Evolutionary conservation across 192 early-diverging fungal genomes (phyloP).

Genomic region (Coemansia reversa): DNA sequence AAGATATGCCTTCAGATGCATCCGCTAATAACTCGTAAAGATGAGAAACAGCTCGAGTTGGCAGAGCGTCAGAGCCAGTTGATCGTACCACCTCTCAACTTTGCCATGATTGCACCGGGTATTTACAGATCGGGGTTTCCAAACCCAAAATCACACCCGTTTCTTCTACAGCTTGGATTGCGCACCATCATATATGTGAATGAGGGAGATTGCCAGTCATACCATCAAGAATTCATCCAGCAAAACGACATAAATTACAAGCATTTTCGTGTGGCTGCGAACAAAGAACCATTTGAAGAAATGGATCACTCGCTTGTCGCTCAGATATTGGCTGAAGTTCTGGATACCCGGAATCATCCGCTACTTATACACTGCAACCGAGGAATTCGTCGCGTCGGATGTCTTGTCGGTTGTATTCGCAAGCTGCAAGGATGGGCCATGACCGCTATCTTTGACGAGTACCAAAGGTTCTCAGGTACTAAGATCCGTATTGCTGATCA

Average conservation of each 20-base stretch:
- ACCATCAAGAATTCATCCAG: constrained; percentile 69
- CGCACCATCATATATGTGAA: constrained; percentile 85
- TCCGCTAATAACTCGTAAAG: constrained; percentile 12
- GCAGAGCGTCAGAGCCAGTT: constrained; percentile 48
- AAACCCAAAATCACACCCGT: constrained; percentile 86
- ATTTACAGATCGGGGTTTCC: constrained; percentile 95
- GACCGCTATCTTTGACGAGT: constrained; percentile 97
- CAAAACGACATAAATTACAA: constrained; percentile 72
- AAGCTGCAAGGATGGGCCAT: constrained; percentile 95
- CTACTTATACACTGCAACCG: constrained; percentile 92
- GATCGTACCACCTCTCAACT: constrained; percentile 91
- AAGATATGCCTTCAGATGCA: background rate
- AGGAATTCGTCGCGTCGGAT: constrained; percentile 92
- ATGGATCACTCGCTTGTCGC: constrained; percentile 38
- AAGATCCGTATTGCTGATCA: constrained; percentile 90
- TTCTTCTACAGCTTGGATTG: constrained; percentile 80
- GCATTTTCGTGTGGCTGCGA: constrained; percentile 80
- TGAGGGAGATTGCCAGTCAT: constrained; percentile 70
- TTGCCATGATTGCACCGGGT: constrained; percentile 89
- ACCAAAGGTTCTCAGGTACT: constrained; percentile 86
- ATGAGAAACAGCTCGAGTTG: constrained; percentile 28
- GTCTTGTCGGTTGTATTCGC: constrained; percentile 88
- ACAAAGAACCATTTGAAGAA: constrained; percentile 67
- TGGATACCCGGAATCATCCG: constrained; percentile 54
- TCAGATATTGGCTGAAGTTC: constrained; percentile 33